Conservation (phyloP, 108 stramenopile genomes). For the Schizochytrium sp. region DNA sequence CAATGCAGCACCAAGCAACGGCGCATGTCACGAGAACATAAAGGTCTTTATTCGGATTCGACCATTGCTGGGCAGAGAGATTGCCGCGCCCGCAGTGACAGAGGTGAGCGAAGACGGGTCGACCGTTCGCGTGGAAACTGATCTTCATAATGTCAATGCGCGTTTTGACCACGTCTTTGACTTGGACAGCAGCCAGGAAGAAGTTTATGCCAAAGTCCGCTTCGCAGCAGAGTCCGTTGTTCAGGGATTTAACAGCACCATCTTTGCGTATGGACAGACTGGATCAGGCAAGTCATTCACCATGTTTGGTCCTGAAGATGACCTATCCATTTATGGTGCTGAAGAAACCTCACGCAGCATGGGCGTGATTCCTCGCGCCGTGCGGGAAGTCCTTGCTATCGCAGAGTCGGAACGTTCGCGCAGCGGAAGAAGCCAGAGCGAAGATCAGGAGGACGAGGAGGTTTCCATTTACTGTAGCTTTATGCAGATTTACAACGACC, state of each 20-base stretch:
- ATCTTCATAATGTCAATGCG: background rate
- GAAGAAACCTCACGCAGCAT: slow-evolving; percentile 28
- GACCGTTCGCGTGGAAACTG: background rate
- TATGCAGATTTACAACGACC: slow-evolving; percentile 87
- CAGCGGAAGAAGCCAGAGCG: slow-evolving; percentile 38
- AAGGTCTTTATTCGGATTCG: background rate
- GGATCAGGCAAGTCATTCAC: slow-evolving; percentile 52
- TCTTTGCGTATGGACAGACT: slow-evolving; percentile 53
- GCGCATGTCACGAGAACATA: background rate
- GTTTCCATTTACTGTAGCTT: slow-evolving; percentile 61
- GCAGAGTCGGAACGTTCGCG: background rate
- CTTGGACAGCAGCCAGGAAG: slow-evolving; percentile 27
- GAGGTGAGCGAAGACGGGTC: background rate
- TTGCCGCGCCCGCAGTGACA: background rate
- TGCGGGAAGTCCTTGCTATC: slow-evolving; percentile 22
- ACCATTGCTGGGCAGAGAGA: background rate
- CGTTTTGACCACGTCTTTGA: slow-evolving; percentile 44
- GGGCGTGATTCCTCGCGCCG: slow-evolving; percentile 43
- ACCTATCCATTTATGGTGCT: slow-evolving; percentile 13
- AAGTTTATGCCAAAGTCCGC: slow-evolving; percentile 36
- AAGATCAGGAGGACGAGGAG: slow-evolving; percentile 49
- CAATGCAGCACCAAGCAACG: background rate
- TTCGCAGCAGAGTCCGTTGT: slow-evolving; percentile 36
- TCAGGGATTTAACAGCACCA: slow-evolving; percentile 44
- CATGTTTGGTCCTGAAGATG: slow-evolving; percentile 39